Conservation (phyloP, 2,329 filamentous ascomycete species). For the Phyllosticta paracitricarpa region DNA sequence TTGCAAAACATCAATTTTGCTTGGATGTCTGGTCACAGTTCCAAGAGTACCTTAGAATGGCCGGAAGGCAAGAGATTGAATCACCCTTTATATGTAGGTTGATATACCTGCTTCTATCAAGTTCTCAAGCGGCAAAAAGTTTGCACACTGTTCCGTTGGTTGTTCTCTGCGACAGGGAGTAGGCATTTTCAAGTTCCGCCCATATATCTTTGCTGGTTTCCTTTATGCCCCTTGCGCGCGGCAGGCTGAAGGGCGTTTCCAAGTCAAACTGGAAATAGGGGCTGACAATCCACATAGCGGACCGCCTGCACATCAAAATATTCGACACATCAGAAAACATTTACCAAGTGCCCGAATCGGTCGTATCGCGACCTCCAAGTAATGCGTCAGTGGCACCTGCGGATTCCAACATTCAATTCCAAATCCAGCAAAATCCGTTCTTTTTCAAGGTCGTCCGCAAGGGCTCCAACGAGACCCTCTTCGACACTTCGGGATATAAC, state of each 20-base stretch:
- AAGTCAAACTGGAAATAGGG: conserved; percentile 11
- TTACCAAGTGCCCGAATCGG: conserved; percentile 63
- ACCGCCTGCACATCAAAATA: conserved; percentile 65
- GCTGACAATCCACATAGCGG: conserved; percentile 32
- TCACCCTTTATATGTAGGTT: background rate
- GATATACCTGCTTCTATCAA: background rate
- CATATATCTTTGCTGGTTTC: too few relatives aligned
- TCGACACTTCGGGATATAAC: conserved; percentile 57
- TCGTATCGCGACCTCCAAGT: conserved; percentile 51
- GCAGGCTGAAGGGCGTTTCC: too few relatives aligned
- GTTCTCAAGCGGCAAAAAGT: background rate
- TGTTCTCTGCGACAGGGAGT: background rate
- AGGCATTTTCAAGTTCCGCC: background rate
- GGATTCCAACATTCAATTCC: conserved; percentile 43
- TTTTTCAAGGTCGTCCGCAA: conserved; percentile 55
- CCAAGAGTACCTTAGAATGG: background rate
- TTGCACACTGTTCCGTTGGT: background rate
- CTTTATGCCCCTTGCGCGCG: too few relatives aligned
- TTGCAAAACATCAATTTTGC: background rate
- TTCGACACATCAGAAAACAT: conserved; percentile 59
- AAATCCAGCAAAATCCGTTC: conserved; percentile 49
- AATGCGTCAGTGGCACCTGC: conserved; percentile 20
- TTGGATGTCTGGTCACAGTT: background rate
- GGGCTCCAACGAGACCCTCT: conserved; percentile 49
- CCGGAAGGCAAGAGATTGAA: background rate